Evolutionary conservation across 2,329 filamentous ascomycete genomes (phyloP).

Genomic region (Neopestalotiopsis sp.): DNA sequence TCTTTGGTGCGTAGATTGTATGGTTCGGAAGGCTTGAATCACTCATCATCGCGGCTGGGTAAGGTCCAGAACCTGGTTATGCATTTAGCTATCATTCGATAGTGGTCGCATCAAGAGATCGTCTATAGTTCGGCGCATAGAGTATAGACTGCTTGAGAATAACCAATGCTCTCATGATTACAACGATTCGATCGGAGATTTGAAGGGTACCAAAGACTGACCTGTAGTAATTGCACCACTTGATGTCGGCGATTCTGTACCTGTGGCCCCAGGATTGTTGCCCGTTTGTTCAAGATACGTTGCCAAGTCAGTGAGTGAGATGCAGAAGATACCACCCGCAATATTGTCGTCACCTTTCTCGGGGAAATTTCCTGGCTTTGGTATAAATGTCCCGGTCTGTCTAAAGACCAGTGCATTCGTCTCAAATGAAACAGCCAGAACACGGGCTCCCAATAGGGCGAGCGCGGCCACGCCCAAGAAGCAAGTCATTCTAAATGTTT

Average conservation of each 20-base stretch:
- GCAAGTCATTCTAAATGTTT: not conserved
- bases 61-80: slow-evolving; percentile 23
- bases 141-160: too few species aligned
- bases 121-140: not conserved
- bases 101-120: not conserved
- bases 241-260: slow-evolving; percentile 22
- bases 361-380: slow-evolving; percentile 26
- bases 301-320: slow-evolving; percentile 25
- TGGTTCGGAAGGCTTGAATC: slow-evolving; percentile 24
- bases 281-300: slow-evolving; percentile 24
- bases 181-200: too few species aligned
- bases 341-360: slow-evolving; percentile 27
- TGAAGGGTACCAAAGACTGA: not conserved
- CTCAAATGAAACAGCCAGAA: not conserved
- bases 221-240: not conserved
- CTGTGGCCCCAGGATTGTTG: slow-evolving; percentile 25
- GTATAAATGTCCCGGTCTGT: slow-evolving; percentile 22
- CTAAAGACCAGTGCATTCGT: not conserved
- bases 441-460: not conserved
- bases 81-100: not conserved
- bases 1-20: slow-evolving; percentile 27
- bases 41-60: slow-evolving; percentile 24
- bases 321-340: slow-evolving; percentile 30
- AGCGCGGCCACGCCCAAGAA: not conserved
- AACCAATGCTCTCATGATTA: too few species aligned